phyloP scores from a whole-genome alignment of 345 rosid species.

The Diplotaxis tenuifolia region DNA sequence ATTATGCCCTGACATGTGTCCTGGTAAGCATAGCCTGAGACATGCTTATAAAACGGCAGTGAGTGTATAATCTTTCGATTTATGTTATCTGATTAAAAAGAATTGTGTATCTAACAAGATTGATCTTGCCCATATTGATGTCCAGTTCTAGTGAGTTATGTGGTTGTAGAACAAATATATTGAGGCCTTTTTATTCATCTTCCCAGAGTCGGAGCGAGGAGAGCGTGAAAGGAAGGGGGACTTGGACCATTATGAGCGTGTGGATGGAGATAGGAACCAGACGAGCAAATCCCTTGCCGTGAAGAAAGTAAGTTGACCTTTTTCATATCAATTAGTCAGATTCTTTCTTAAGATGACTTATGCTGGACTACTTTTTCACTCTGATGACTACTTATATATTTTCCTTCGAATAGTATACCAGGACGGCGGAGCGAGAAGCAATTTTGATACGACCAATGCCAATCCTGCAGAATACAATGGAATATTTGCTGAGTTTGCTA shows the following conservation, averaged over 20 bases:
- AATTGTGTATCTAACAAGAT: background rate
- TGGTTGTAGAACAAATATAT: conserved; percentile 8
- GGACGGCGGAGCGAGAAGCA: conserved; percentile 97
- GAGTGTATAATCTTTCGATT: conserved; percentile 16
- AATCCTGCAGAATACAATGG: conserved; percentile 73
- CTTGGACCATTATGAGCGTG: conserved; percentile 87
- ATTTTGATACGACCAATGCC: conserved; percentile 88
- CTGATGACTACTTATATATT: conserved; percentile 33
- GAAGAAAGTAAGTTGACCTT: conserved; percentile 49
- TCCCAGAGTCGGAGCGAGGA: conserved; percentile 81
- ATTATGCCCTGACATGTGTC: conserved; percentile 89
- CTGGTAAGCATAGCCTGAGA: conserved; percentile 55
- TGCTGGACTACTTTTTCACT: background rate
- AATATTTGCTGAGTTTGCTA: conserved; percentile 74
- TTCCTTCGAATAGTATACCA: conserved; percentile 59
- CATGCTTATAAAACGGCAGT: conserved; percentile 7
- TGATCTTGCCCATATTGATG: conserved; percentile 10
- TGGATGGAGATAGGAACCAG: conserved; percentile 94
- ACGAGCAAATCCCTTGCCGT: conserved; percentile 79
- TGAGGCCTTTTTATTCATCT: conserved; percentile 16
- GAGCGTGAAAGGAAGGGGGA: conserved; percentile 99
- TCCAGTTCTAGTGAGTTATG: conserved; percentile 4
- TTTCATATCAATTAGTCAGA: background rate
- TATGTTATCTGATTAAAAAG: conserved; percentile 11
- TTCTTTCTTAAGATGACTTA: conserved; percentile 20